phyloP scores from a whole-genome alignment of 164 flowering plant genomes.

The Annona cherimola region DNA sequence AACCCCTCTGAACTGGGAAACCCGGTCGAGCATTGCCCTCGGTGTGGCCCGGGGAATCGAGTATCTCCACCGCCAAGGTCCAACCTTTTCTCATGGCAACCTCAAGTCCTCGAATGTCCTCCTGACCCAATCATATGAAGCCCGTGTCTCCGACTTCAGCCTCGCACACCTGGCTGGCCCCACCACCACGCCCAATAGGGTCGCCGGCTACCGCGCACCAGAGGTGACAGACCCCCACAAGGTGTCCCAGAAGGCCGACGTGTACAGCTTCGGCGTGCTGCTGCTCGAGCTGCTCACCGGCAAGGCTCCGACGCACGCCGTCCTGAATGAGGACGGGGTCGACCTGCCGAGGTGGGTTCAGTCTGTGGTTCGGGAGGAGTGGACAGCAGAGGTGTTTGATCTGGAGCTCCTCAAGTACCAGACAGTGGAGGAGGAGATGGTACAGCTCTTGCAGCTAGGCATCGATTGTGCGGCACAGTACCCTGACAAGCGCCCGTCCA shows the following conservation, averaged over 20 bases:
- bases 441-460: constrained; percentile 71
- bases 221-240: constrained; percentile 73
- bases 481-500: constrained; percentile 81
- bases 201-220: constrained; percentile 85
- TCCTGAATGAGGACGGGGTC: constrained; percentile 74
- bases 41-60: constrained; percentile 75
- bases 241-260: constrained; percentile 83
- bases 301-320: constrained; percentile 70
- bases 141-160: constrained; percentile 80
- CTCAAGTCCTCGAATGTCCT: constrained; percentile 87
- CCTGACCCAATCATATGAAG: constrained; percentile 55
- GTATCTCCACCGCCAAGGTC: constrained; percentile 59
- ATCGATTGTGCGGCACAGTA: constrained; percentile 63
- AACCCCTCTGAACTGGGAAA: constrained; percentile 85
- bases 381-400: constrained; percentile 83
- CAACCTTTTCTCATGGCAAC: constrained; percentile 71
- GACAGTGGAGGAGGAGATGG: constrained; percentile 85
- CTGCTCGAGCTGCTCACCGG: constrained; percentile 83
- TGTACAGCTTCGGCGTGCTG: constrained; percentile 87
- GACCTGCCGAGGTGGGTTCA: constrained; percentile 95
- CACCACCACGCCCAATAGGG: constrained; percentile 55
- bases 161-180: constrained; percentile 59
- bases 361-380: constrained; percentile 76
- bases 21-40: constrained; percentile 70
- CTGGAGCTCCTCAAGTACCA: constrained; percentile 75